Conservation (phyloP, 1,139 yeast genomes). For the Yamadazyma pseudoaaseri region DNA sequence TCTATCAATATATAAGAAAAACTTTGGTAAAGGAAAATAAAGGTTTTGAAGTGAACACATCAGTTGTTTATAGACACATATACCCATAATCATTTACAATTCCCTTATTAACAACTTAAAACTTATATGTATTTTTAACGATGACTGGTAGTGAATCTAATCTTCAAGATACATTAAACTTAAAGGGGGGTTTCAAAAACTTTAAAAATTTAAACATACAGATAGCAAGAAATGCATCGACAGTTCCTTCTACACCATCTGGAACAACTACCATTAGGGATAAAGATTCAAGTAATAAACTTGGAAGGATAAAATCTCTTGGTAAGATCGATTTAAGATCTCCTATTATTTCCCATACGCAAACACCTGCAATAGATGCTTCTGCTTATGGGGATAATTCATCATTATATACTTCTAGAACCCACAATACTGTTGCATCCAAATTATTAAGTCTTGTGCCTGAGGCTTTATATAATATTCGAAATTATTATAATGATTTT, state of each 20-base stretch:
- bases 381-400: conserved; percentile 9
- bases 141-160: conserved; percentile 6
- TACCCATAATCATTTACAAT: too few relatives aligned
- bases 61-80: too few relatives aligned
- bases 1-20: too few relatives aligned
- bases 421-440: conserved; percentile 20
- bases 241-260: conserved; percentile 11
- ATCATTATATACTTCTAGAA: conserved; percentile 19
- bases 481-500: conserved; percentile 57
- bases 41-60: too few relatives aligned
- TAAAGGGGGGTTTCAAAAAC: conserved; percentile 1
- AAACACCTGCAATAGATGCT: conserved; percentile 12
- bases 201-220: conserved; percentile 2
- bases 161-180: conserved; percentile 1
- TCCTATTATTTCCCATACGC: conserved; percentile 11
- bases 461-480: conserved; percentile 18
- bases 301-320: conserved; percentile 21
- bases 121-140: neutral
- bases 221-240: conserved; percentile 5
- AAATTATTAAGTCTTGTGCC: conserved; percentile 19
- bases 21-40: too few relatives aligned
- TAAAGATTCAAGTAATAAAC: conserved; percentile 2
- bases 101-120: too few relatives aligned
- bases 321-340: conserved; percentile 24
- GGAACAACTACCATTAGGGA: conserved; percentile 2